Evolutionary conservation across 495 filamentous ascomycete species (phyloP), one percentile per base, ranked within the genome.

Genomic region (Hyphodiscus hymeniophilus): DNA sequence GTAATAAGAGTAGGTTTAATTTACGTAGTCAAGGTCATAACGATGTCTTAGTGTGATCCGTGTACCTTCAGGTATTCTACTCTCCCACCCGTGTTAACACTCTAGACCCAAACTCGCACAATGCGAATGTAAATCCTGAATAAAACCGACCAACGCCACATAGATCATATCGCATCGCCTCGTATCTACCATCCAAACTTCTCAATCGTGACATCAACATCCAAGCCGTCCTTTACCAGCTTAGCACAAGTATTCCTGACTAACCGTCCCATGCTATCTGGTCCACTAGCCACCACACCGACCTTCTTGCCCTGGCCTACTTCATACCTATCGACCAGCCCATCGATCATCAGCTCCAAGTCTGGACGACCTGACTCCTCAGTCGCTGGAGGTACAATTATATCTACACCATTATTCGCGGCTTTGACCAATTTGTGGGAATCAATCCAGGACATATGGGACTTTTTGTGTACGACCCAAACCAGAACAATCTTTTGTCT

Each of bases 391-490:
- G 80, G 76, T 15, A 79, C 60, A 2, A 68, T 55, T 31, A 81
- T 47, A 16, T 71, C 59, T 8, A 76, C 57, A 5, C 76, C 79
- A 40, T 51, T 55, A 20, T 59, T 49, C 22, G 64, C 57, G 12
- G 76, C 54, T 46, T 77, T 65, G 17, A 64, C 50, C 7, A 78
- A 55, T 45, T 70, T 63, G 31, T 71, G 62, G 13, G 59, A 49
- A 1, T 67, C 63, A 13, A 81, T 44, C 79, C 78, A 81, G 3
- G 60, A 60, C 12, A 63, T 57, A 45, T 80, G 77, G 11, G 60
- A 61, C 7, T 61, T 46, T 4, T 75, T 62, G 50, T 75, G 74
- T 18, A 74, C 67, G 7, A 81, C 63, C 77, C 76, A 81, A 31
- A 82, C 66, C n/a, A 83, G 57, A 41, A 70, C 60, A 0, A 80